These are phyloP conservation scores for Colletotrichum lindemuthianum DNA, from an alignment of 2,329 filamentous ascomycete genomes.

Conservation along the genomic window DNA sequence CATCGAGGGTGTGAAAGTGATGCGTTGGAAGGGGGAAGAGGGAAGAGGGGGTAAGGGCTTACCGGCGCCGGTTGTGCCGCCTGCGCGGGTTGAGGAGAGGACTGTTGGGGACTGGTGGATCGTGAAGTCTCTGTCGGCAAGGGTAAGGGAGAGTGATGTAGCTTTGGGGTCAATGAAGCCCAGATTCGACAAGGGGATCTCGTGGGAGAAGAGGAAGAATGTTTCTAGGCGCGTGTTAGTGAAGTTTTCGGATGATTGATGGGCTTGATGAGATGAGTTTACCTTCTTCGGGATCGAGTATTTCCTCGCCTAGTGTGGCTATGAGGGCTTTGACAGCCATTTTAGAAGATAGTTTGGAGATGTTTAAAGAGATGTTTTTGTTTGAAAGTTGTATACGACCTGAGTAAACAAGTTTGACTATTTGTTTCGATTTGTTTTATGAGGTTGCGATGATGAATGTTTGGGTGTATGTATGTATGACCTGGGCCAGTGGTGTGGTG, in stretches of 20 bases:
- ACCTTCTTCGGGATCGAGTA: constrained; percentile 62
- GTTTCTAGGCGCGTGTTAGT: constrained; percentile 69
- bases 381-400: not conserved
- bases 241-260: constrained; percentile 1
- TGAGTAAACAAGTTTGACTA: not conserved
- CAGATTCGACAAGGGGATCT: constrained; percentile 78
- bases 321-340: constrained; percentile 39
- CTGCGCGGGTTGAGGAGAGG: constrained; percentile 78
- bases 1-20: constrained; percentile 20
- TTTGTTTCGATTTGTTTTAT: not conserved
- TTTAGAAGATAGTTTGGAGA: no score
- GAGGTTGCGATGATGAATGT: not conserved
- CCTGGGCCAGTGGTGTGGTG: no score
- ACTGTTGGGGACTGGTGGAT: constrained; percentile 87
- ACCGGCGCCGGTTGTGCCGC: constrained; percentile 65
- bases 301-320: constrained; percentile 52
- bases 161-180: constrained; percentile 85
- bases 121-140: constrained; percentile 76
- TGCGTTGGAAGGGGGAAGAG: not conserved
- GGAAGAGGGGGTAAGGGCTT: constrained; percentile 33
- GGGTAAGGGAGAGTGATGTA: constrained; percentile 69
- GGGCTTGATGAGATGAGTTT: constrained; percentile 7
- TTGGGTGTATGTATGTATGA: not conserved
- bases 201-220: constrained; percentile 84
- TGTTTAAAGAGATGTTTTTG: not conserved